Evolutionary conservation across 768 basidiomycete genomes (phyloP).

Genomic region (Boletus sensibilis): DNA sequence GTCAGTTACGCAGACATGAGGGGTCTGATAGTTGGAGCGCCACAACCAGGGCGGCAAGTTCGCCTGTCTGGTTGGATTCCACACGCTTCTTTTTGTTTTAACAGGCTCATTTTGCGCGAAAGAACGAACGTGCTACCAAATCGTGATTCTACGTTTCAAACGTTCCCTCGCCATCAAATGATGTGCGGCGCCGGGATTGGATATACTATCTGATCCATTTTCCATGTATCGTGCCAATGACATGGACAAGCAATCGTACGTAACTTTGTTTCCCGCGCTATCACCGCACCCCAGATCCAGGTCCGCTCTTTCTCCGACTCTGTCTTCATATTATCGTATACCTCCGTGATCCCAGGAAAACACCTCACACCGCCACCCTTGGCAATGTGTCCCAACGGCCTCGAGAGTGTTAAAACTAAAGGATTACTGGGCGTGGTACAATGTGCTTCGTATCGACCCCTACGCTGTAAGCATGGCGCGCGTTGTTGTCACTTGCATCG

Average conservation of each 20-base stretch:
- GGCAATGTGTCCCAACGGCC: background rate
- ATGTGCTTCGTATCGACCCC: background rate
- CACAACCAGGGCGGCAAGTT: no score
- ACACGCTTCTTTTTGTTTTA: no score
- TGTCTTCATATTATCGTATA: background rate
- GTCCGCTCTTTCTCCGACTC: background rate
- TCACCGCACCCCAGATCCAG: background rate
- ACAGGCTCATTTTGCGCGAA: no score
- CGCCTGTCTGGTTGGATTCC: no score
- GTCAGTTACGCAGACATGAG: no score
- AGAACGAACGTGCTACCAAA: no score
- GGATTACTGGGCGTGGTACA: background rate
- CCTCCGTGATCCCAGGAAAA: background rate
- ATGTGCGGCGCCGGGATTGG: background rate
- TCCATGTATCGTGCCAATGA: background rate
- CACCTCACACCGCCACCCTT: background rate
- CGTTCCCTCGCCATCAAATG: background rate
- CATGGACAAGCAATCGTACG: background rate
- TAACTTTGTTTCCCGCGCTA: background rate
- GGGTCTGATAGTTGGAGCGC: no score
- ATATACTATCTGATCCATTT: background rate
- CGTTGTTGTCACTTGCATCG: background rate
- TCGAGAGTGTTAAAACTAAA: background rate
- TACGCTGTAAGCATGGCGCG: background rate
- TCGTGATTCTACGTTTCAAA: background rate